Evolutionary conservation across 805 yeast genomes (phyloP), one percentile per base, ranked within the genome.

Genomic region (Candida maesae): DNA sequence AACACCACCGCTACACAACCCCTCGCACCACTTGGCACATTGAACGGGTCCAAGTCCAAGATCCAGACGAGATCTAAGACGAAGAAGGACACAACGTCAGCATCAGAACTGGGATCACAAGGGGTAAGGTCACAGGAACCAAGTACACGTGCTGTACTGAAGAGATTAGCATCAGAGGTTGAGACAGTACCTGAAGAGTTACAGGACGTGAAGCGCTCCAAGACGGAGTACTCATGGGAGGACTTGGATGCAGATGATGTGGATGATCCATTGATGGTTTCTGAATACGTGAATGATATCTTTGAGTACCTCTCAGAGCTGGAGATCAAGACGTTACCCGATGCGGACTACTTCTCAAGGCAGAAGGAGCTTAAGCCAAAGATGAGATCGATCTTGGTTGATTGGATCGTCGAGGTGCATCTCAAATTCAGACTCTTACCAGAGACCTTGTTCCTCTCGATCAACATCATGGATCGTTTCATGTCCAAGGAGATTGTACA

Each of bases 381-480:
- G 46, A 84, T 85, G 84, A 75, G 97, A 51, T 81, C 88, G 7
- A 84, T 89, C 38, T 67, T 89, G 44, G 87, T 89, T n/a, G 96
- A 90, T 64, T 89, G 97, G 97, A 70, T 89, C 51, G 87, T 87
- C 10, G 95, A 87, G 59, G 90, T 89, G 60, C 96, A 88, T 66
- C 70, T 79, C 51, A 75, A 86, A 59, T 89, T 89, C 64, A 74
- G 90, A 50, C 72, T 90, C 47, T 70, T 84, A 32, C 95, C 95
- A 1, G 96, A 89, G 63, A 86, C 95, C 8, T 72, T 90, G 42
- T 85, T 78, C 55, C 67, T 89, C 42, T 87, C 95, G 5, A 82
- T 86, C 41, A 88, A 87, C 63, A 64, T 86, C 40, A 82, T 89
- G 86, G 97, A 90, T 65, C 67, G 96, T 50, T 88, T 84, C 63